phyloP scores from a whole-genome alignment of 192 early-diverging fungal species.

The Chytriomyces sp. region DNA sequence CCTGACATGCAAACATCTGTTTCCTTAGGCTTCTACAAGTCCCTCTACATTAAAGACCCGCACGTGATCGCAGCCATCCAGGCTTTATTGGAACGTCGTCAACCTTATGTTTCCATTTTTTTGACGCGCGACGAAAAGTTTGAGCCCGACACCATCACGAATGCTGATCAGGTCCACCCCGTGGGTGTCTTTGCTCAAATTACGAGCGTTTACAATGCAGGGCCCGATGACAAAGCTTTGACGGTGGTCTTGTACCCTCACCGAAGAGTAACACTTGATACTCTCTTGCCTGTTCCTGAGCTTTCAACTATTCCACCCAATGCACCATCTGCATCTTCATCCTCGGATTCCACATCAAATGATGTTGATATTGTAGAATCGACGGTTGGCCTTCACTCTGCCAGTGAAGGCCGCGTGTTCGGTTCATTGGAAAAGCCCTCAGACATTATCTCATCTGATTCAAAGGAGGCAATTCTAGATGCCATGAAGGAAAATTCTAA shows the following conservation, averaged over 20 bases:
- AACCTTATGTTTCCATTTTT: slow-evolving; percentile 97
- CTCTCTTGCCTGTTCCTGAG: slow-evolving; percentile 48
- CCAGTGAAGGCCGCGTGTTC: slow-evolving; percentile 6
- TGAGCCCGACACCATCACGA: slow-evolving; percentile 80
- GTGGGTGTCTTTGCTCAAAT: slow-evolving; percentile 98
- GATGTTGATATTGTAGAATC: background rate
- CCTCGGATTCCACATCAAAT: background rate
- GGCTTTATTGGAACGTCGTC: slow-evolving; percentile 83
- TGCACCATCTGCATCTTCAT: background rate
- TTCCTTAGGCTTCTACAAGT: slow-evolving; percentile 97
- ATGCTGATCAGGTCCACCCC: slow-evolving; percentile 76
- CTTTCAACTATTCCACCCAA: background rate
- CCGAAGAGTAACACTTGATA: slow-evolving; percentile 81
- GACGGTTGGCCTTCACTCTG: background rate
- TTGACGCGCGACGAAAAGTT: slow-evolving; percentile 87
- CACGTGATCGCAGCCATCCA: slow-evolving; percentile 90
- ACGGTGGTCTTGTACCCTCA: slow-evolving; percentile 97
- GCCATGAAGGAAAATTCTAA: background rate
- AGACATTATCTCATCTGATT: background rate
- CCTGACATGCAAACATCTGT: no score
- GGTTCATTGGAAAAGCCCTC: background rate
- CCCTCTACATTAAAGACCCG: slow-evolving; percentile 94
- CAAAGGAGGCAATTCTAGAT: background rate
- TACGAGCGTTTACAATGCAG: slow-evolving; percentile 79
- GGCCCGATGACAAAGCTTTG: slow-evolving; percentile 68